Base-by-base conservation (phyloP, 2,329 filamentous ascomycete genomes). In the Acarospora socialis region DNA sequence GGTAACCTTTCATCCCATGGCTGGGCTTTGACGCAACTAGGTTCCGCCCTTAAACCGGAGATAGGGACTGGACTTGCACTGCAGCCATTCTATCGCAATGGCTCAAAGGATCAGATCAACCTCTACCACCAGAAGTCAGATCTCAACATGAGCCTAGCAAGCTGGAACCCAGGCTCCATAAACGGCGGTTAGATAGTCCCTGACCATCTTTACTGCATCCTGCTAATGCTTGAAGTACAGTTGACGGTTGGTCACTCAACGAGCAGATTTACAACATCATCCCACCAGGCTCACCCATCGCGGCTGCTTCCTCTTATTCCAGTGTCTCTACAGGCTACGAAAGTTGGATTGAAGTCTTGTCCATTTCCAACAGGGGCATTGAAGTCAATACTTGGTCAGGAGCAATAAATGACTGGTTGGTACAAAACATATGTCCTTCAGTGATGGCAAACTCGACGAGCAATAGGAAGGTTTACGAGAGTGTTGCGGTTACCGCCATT, bases 331-430 rank as follows among this genome's bases (percentile, higher is more conserved):
- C 31, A 13, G 32, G 35, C 25, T 27, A 10, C 20, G 32, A 37
- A 35, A 37, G n/a, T n/a, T 37, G 35, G 35, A 30, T 37, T 22
- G 25, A 38, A 21, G 22, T 36, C 33, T 21, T 38, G 7, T 36
- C 26, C 14, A 5, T 38, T 19, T 38, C 21, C 6, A 14, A 30
- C 16, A 21, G 21, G 21, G 36, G 36, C 22, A 12, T 38, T 16
- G 13, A 32, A 35, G 36, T 38, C 8, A 15, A 32, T 22, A 38
- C 33, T 22, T 38, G 33, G 36, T 35, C 33, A 5, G 36, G 36
- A 26, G 32, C 27, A 8, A 23, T 32, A 12, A 19, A 23, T 13
- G 13, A 28, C 24, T 38, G 33, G 36, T 13, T 35, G 24, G 16
- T 22, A 31, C 15, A 14, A 10, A 19, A 38, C 20, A 12, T 3